phyloP scores from a whole-genome alignment of 768 basidiomycete genomes.

The Auriscalpium vulgare region DNA sequence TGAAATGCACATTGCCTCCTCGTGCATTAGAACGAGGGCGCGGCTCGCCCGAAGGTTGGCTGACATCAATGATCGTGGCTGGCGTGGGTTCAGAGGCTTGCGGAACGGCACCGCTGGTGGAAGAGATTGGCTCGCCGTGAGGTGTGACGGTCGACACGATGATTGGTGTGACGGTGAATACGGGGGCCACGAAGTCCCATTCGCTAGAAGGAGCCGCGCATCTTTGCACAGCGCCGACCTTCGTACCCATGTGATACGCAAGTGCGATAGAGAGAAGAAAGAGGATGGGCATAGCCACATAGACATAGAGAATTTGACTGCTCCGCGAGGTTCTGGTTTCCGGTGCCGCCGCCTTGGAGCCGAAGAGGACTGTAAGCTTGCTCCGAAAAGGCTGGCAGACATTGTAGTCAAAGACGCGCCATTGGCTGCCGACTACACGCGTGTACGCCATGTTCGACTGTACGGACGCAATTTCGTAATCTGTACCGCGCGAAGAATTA shows the following conservation, averaged over 20 bases:
- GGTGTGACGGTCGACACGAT: conserved; percentile 8
- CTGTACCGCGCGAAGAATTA: conserved; percentile 19
- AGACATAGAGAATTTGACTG: background rate
- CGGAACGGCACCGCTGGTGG: background rate
- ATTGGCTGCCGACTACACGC: conserved; percentile 29
- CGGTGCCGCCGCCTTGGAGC: background rate
- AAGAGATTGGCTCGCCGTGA: background rate
- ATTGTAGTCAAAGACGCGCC: conserved; percentile 43
- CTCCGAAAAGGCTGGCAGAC: conserved; percentile 31
- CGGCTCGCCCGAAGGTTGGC: conserved; percentile 14
- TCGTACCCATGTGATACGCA: conserved; percentile 19
- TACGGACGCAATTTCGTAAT: conserved; percentile 34
- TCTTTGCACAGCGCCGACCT: conserved; percentile 23
- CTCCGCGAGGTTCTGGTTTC: background rate
- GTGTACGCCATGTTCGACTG: conserved; percentile 53
- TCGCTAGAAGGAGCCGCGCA: conserved; percentile 15
- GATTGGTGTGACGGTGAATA: conserved; percentile 35
- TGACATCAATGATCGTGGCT: conserved; percentile 13
- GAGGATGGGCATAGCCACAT: conserved; percentile 19
- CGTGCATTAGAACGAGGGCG: conserved; percentile 17
- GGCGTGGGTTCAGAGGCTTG: background rate
- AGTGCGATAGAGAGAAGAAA: conserved; percentile 22
- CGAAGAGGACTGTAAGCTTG: conserved; percentile 33
- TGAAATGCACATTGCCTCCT: conserved; percentile 15
- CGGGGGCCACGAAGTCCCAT: conserved; percentile 1